Base-by-base conservation (phyloP, 305 asterid genomes). In the Ilex paraguariensis region DNA sequence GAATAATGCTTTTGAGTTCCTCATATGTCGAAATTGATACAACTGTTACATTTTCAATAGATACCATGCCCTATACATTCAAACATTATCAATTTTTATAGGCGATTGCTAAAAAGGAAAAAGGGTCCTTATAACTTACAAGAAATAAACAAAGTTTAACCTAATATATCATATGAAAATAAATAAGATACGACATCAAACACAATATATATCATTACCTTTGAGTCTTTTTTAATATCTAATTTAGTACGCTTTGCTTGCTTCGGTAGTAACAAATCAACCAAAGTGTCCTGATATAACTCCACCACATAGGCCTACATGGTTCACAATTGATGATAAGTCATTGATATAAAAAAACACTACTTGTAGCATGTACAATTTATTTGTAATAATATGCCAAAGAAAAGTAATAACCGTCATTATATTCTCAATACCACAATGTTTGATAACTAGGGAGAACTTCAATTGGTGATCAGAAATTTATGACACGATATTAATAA, bases 291-390 rank as follows among this genome's bases (percentile, higher is more conserved):
- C 77, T 94, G 99, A 77, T 94, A 91, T 74, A 94, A 70, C 65
- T 94, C 97, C 73, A 94, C 95, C 95, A 94, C 88, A 73, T 94
- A 91, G 7, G 81, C 98, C 96, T 93, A 82, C 72, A 83, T 64
- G 62, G 51, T 63, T 56, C 68, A 63, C 51, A 61, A 69, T 52
- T 52, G 7, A 10, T 7, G 28, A 17, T 5, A 52, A 52, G 31
- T 4, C 28, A n/a, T 11, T 49, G 6, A 45, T 7, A 45, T 7
- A 49, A 36, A 36, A 36, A 36, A 36, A 0, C 42, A 36, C 1
- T 21, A 21, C 42, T 36, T 5, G 42, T 4, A 36, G 42, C 7
- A 36, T 36, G 42, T 36, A 36, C 28, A 21, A 36, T 4, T 36
- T 36, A 8, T 36, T 36, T 36, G 28, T 3, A 36, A 5, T 36